Percentiles rank a stretch among this genome's conserved stretches.
Conservation (phyloP, 257 asterid genomes). For the Solanum bukasovii region DNA sequence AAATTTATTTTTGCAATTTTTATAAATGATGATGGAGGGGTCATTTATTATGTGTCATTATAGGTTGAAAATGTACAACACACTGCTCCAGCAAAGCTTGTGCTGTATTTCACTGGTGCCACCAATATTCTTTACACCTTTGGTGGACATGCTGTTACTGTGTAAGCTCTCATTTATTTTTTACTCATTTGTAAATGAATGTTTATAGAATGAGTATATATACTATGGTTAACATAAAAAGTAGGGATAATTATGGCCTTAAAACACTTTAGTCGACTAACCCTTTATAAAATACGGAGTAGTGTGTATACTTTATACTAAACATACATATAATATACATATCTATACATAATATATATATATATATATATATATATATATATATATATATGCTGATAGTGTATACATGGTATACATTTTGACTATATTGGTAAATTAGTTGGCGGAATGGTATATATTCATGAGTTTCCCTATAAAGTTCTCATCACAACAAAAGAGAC, state of each 20-base stretch:
- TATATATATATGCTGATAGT: not conserved
- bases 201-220: not conserved
- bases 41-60: not conserved
- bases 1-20: not conserved
- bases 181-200: not conserved
- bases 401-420: not conserved
- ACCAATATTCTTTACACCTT: conserved; percentile 90
- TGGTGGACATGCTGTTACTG: conserved; percentile 99
- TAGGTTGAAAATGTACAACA: conserved; percentile 70
- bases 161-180: conserved; percentile 33
- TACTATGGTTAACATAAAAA: not conserved
- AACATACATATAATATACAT: too few species aligned
- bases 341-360: not conserved
- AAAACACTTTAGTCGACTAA: not conserved
- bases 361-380: too few species aligned
- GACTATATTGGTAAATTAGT: not conserved
- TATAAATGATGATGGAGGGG: not conserved
- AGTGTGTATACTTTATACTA: not conserved
- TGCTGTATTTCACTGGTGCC: conserved; percentile 94
- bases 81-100: conserved; percentile 67
- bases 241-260: not conserved
- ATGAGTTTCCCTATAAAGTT: not conserved
- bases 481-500: not conserved
- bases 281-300: not conserved
- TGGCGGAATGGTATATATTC: not conserved